Conservation (phyloP, 2,329 filamentous ascomycete genomes). For the Fusarium incarnatum region DNA sequence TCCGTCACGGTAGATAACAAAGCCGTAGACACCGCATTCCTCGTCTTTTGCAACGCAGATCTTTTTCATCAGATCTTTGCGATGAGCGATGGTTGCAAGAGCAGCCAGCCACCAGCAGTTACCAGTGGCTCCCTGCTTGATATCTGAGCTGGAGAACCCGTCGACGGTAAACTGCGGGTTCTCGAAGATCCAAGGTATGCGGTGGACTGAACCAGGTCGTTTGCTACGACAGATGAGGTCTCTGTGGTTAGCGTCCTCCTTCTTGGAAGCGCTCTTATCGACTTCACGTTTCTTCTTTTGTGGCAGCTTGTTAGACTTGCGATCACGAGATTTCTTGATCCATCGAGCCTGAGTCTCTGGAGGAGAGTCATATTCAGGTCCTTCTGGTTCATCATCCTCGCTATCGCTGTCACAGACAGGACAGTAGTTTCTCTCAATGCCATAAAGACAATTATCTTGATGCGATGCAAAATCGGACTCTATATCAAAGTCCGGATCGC, state of each 20-base stretch:
- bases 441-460: conserved; percentile 54
- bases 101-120: conserved; percentile 82
- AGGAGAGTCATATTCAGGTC: neutral
- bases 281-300: conserved; percentile 27
- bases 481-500: conserved; percentile 59
- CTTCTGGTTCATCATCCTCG: conserved; percentile 14
- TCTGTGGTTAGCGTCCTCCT: conserved; percentile 15
- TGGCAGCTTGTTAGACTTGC: conserved; percentile 26
- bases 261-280: conserved; percentile 26
- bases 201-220: conserved; percentile 55
- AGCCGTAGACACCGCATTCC: conserved; percentile 77
- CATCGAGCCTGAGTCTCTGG: conserved; percentile 5
- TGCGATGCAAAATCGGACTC: conserved; percentile 53
- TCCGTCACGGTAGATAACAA: conserved; percentile 77
- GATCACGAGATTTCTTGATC: conserved; percentile 28
- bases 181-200: conserved; percentile 58
- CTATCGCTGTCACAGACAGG: conserved; percentile 22
- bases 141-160: conserved; percentile 56
- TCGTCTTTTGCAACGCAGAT: conserved; percentile 76
- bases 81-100: conserved; percentile 74
- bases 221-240: conserved; percentile 6
- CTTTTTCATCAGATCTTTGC: conserved; percentile 71
- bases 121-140: conserved; percentile 63
- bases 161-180: conserved; percentile 56
- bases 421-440: conserved; percentile 42